A percentile compares a stretch with the other conserved stretches of the same genome.
Evolutionary conservation across 2,329 filamentous ascomycete genomes (phyloP).

Genomic region (Penicillium polonicum): DNA sequence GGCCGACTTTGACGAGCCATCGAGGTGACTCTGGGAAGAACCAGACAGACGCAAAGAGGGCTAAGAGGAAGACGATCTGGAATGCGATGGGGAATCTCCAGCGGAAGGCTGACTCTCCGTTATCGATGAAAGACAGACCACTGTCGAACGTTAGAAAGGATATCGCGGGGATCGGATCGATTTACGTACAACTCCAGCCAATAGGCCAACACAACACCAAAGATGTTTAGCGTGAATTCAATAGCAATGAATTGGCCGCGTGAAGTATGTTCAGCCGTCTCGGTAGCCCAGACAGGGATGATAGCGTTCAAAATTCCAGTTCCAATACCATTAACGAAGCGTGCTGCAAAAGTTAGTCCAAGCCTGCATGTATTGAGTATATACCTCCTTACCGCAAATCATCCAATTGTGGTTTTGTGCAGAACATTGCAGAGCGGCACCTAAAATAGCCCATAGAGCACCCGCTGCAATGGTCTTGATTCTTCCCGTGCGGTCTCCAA

Average conservation of each 20-base stretch:
- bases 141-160: constrained; percentile 22
- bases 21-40: constrained; percentile 67
- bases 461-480: constrained; percentile 64
- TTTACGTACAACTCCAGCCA: constrained; percentile 55
- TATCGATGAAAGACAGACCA: constrained; percentile 61
- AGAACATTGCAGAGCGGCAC: constrained; percentile 63
- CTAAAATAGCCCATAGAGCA: constrained; percentile 57
- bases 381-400: constrained; percentile 56
- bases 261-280: constrained; percentile 66
- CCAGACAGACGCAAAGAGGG: constrained; percentile 58
- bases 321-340: constrained; percentile 63
- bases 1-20: constrained; percentile 62
- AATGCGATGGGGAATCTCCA: constrained; percentile 71
- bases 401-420: constrained; percentile 68
- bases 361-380: not conserved
- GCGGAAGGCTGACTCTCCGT: constrained; percentile 57
- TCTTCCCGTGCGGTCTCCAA: constrained; percentile 62
- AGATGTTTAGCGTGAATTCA: constrained; percentile 72
- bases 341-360: constrained; percentile 40
- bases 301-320: constrained; percentile 71
- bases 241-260: constrained; percentile 69
- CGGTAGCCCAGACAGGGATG: constrained; percentile 69
- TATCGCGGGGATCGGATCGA: too few species aligned
- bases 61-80: constrained; percentile 63
- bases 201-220: constrained; percentile 65